Conservation (phyloP, 768 basidiomycete genomes). For the Auriscalpium vulgare region DNA sequence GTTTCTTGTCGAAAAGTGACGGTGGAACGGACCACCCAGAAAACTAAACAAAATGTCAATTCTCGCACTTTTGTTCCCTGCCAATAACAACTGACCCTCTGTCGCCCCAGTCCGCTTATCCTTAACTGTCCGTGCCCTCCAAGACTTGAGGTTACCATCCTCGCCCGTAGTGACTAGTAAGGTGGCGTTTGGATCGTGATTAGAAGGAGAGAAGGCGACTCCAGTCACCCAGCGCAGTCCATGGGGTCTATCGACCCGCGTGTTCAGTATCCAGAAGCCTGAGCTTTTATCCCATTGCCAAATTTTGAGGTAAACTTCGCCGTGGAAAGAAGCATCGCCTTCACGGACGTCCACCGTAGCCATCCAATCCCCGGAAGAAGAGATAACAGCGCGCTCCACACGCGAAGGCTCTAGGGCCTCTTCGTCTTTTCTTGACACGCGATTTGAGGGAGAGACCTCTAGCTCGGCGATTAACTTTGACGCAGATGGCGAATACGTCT, state of each 20-base stretch:
- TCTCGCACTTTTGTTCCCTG: background rate
- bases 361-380: constrained; percentile 77
- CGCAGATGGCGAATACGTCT: constrained; percentile 72
- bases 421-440: constrained; percentile 76
- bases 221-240: constrained; percentile 53
- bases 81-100: constrained; percentile 39
- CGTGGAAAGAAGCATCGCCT: constrained; percentile 54
- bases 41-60: constrained; percentile 32
- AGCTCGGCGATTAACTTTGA: constrained; percentile 75
- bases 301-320: constrained; percentile 77
- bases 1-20: constrained; percentile 60
- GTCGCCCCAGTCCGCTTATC: constrained; percentile 33
- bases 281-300: constrained; percentile 77
- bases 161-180: constrained; percentile 67
- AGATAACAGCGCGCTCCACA: constrained; percentile 64
- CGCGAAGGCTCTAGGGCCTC: constrained; percentile 65
- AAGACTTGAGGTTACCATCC: constrained; percentile 73
- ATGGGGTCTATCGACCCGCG: constrained; percentile 85
- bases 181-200: constrained; percentile 21
- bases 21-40: constrained; percentile 76
- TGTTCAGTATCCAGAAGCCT: constrained; percentile 69
- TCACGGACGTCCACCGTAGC: constrained; percentile 79
- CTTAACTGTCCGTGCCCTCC: constrained; percentile 51
- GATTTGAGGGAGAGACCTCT: constrained; percentile 90
- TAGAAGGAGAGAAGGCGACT: constrained; percentile 57